Evolutionary conservation across 768 basidiomycete genomes (phyloP).

Genomic region (Paxillus rubicundulus): DNA sequence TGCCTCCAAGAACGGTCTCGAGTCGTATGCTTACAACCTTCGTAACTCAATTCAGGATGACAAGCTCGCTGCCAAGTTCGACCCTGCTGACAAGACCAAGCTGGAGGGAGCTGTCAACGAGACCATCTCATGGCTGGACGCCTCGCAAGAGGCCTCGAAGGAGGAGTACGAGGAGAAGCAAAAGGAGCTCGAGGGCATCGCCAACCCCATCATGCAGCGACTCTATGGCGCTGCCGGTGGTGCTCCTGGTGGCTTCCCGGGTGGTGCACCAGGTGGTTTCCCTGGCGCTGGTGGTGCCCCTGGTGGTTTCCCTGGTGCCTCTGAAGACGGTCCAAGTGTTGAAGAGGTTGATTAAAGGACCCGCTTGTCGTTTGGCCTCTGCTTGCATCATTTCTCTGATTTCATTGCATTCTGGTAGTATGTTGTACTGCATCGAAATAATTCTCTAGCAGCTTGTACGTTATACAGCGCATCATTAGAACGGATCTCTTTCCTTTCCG

Average conservation of each 20-base stretch:
- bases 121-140: conserved; percentile 81
- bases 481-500: conserved; percentile 12
- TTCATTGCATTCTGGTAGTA: conserved; percentile 31
- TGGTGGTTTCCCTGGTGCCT: conserved; percentile 66
- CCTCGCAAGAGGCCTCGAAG: conserved; percentile 85
- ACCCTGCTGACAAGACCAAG: conserved; percentile 80
- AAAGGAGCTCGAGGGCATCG: conserved; percentile 86
- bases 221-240: conserved; percentile 64
- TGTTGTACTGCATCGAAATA: conserved; percentile 29
- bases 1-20: conserved; percentile 84
- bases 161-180: conserved; percentile 92
- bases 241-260: conserved; percentile 53
- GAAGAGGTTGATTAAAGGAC: conserved; percentile 80
- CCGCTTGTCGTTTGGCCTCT: conserved; percentile 10
- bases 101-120: conserved; percentile 81
- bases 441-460: conserved; percentile 30
- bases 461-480: conserved; percentile 31
- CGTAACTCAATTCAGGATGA: conserved; percentile 86
- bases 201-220: conserved; percentile 72
- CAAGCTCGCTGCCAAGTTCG: conserved; percentile 85
- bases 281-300: conserved; percentile 57
- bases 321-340: conserved; percentile 83
- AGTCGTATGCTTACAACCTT: conserved; percentile 94
- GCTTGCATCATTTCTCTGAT: conserved; percentile 22
- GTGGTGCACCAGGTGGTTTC: conserved; percentile 52